These are phyloP conservation scores for Hypomontagnella monticulosa DNA, from an alignment of 495 filamentous ascomycete species.

Conservation along the genomic window DNA sequence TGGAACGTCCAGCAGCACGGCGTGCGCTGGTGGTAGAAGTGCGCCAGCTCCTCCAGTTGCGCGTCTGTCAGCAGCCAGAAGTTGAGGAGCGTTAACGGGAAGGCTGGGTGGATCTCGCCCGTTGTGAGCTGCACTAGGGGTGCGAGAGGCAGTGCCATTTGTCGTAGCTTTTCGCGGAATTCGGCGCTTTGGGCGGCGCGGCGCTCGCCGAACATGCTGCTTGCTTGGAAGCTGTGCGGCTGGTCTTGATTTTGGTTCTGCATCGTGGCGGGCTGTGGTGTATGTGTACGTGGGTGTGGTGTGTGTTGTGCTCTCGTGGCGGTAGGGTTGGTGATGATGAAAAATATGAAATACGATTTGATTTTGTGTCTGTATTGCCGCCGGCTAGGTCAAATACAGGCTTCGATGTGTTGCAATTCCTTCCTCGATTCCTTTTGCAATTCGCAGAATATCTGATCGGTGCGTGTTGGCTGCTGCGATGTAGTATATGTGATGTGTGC, in stretches of 20 bases:
- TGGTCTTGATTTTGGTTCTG: constrained; percentile 34
- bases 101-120: constrained; percentile 68
- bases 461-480: too few species aligned
- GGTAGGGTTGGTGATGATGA: too few species aligned
- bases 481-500: too few species aligned
- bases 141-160: constrained; percentile 61
- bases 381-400: too few species aligned
- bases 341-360: too few species aligned
- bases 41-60: constrained; percentile 76
- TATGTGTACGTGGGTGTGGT: background rate
- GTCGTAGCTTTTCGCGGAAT: constrained; percentile 53
- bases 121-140: constrained; percentile 68
- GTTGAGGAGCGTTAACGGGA: constrained; percentile 71
- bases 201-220: constrained; percentile 38
- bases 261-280: constrained; percentile 25
- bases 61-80: constrained; percentile 78
- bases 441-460: too few species aligned
- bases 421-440: too few species aligned
- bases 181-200: constrained; percentile 48
- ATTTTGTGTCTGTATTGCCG: too few species aligned
- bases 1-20: constrained; percentile 58
- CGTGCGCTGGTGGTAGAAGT: constrained; percentile 79
- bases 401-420: too few species aligned
- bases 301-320: background rate
- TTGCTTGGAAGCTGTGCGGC: too few species aligned